A percentile compares a stretch with the other conserved stretches of the same genome.
phyloP scores from a whole-genome alignment of 192 early-diverging fungal genomes.

The Gryganskiella cystojenkinii region DNA sequence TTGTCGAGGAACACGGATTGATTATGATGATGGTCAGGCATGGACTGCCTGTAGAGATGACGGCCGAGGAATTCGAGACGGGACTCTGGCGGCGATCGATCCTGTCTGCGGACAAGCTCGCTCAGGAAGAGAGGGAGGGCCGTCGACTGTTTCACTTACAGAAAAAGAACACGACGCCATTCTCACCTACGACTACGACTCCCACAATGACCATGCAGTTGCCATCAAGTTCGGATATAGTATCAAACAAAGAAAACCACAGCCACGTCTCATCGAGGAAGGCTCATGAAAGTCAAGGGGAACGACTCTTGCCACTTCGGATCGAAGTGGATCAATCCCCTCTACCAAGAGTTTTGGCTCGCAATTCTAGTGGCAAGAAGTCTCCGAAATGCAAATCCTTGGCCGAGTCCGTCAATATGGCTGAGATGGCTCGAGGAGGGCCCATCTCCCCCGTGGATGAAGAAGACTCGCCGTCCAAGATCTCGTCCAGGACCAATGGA shows the following conservation, averaged over 20 bases:
- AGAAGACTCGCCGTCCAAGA: conserved; percentile 15
- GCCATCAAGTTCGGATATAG: no score
- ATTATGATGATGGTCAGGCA: conserved; percentile 65
- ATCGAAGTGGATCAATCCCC: neutral
- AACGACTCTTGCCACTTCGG: no score
- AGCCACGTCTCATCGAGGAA: no score
- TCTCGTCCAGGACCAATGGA: conserved; percentile 22
- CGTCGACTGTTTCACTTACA: conserved; percentile 7
- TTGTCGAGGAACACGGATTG: conserved; percentile 68
- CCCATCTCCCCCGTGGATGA: conserved; percentile 16
- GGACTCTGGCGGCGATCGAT: conserved; percentile 65
- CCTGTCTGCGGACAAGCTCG: conserved; percentile 45
- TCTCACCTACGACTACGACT: no score
- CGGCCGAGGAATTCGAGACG: conserved; percentile 64
- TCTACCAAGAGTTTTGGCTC: neutral
- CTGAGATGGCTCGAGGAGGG: conserved; percentile 38
- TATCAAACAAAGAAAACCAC: no score
- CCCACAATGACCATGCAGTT: no score
- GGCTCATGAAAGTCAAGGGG: no score
- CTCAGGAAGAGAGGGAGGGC: conserved; percentile 34
- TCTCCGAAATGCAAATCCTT: conserved; percentile 20
- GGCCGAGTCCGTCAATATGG: conserved; percentile 46
- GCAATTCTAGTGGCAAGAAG: neutral
- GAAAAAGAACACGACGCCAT: neutral
- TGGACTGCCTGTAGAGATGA: conserved; percentile 64